A percentile compares a stretch with the other conserved stretches of the same genome.
Conservation (phyloP, 164 flowering plant species). For the grape (Vitis vinifera) region ASM3070453v1 NC_081823.1:9129001-9129500, state of each 20-base stretch:
- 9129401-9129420: conserved; percentile 62
- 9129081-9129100: conserved; percentile 68
- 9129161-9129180: conserved; percentile 73
- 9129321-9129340: conserved; percentile 82
- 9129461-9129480: conserved; percentile 59
- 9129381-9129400: conserved; percentile 50
- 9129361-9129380: conserved; percentile 33
- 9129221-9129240: conserved; percentile 81
- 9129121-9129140: conserved; percentile 91
- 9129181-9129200: conserved; percentile 85
- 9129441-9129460: conserved; percentile 69
- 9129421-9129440: conserved; percentile 53
- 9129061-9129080: conserved; percentile 82
- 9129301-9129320: conserved; percentile 89
- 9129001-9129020: conserved; percentile 48
- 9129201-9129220: conserved; percentile 93
- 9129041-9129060: conserved; percentile 79
- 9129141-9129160: conserved; percentile 81
- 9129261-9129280: conserved; percentile 67
- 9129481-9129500: conserved; percentile 64
- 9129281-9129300: conserved; percentile 77
- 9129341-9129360: conserved; percentile 42
- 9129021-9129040: conserved; percentile 63
- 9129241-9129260: conserved; percentile 68
- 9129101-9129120: conserved; percentile 76